Percentiles rank a stretch among this genome's conserved stretches.
Conservation (phyloP, 2,329 filamentous ascomycete genomes). For the Cylindrodendrum hubeiense region DNA sequence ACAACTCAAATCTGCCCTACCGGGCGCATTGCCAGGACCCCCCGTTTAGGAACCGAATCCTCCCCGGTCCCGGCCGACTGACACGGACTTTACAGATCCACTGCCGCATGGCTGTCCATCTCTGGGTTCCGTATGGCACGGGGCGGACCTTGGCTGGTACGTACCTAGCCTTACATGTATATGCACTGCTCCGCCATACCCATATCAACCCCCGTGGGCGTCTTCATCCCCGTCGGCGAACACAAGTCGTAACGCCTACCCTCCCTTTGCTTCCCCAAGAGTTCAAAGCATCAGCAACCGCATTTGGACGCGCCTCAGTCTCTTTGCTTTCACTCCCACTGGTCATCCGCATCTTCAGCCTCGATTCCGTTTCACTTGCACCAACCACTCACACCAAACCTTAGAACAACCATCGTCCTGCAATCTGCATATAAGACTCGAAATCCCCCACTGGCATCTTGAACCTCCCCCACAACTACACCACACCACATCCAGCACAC, state of each 20-base stretch:
- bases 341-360: slow-evolving; percentile 12
- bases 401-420: slow-evolving; percentile 1
- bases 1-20: slow-evolving; percentile 37
- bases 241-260: slow-evolving; percentile 10
- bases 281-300: slow-evolving; percentile 7
- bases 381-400: background rate
- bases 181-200: slow-evolving; percentile 34
- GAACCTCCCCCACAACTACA: slow-evolving; percentile 15
- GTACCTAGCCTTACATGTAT: slow-evolving; percentile 35
- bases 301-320: background rate
- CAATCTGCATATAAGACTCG: slow-evolving; percentile 20
- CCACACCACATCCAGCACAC: background rate
- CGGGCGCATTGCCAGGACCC: slow-evolving; percentile 15
- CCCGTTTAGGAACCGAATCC: slow-evolving; percentile 17
- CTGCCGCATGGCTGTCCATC: slow-evolving; percentile 37
- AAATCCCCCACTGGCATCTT: background rate
- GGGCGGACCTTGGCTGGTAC: slow-evolving; percentile 27
- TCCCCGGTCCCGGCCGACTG: slow-evolving; percentile 39
- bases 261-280: background rate
- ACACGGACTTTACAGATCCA: slow-evolving; percentile 35
- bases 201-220: slow-evolving; percentile 18
- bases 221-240: slow-evolving; percentile 16
- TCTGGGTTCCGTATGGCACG: slow-evolving; percentile 29
- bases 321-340: slow-evolving; percentile 1
- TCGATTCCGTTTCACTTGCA: slow-evolving; percentile 9